A percentile compares a stretch with the other conserved stretches of the same genome.
phyloP scores from a whole-genome alignment of 768 basidiomycete genomes.

The Xanthoconium stramineum region DNA sequence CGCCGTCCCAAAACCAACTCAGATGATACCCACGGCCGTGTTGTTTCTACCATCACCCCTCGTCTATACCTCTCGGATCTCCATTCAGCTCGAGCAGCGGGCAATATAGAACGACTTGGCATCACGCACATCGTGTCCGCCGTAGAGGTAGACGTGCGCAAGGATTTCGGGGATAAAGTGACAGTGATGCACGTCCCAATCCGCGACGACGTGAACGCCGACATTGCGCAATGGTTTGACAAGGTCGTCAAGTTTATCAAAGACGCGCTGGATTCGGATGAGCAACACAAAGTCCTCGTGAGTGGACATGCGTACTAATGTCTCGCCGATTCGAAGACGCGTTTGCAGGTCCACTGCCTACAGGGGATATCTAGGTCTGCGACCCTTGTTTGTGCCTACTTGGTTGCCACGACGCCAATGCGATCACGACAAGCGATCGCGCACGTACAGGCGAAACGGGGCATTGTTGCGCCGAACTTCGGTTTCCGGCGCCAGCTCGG shows the following conservation, averaged over 20 bases:
- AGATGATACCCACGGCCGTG: slow-evolving; percentile 18
- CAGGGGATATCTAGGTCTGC: slow-evolving; percentile 75
- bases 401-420: slow-evolving; percentile 53
- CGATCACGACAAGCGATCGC: slow-evolving; percentile 49
- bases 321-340: neutral
- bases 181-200: slow-evolving; percentile 51
- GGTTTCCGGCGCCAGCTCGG: slow-evolving; percentile 63
- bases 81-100: slow-evolving; percentile 48
- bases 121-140: slow-evolving; percentile 75
- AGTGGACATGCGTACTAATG: slow-evolving; percentile 19
- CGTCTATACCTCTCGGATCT: slow-evolving; percentile 65
- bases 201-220: slow-evolving; percentile 36
- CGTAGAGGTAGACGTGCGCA: slow-evolving; percentile 42
- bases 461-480: slow-evolving; percentile 61
- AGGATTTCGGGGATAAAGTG: slow-evolving; percentile 32
- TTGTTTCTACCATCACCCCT: slow-evolving; percentile 36
- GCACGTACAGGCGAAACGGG: slow-evolving; percentile 53
- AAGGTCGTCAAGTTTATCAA: slow-evolving; percentile 52
- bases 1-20: slow-evolving; percentile 9
- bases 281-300: slow-evolving; percentile 48
- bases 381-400: slow-evolving; percentile 73
- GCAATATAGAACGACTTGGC: slow-evolving; percentile 50
- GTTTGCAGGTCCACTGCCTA: slow-evolving; percentile 66
- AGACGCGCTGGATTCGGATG: slow-evolving; percentile 43
- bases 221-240: slow-evolving; percentile 47